These are phyloP conservation scores for Fraxinus sp. DNA, from an alignment of 305 asterid species.

Conservation along the genomic window DNA sequence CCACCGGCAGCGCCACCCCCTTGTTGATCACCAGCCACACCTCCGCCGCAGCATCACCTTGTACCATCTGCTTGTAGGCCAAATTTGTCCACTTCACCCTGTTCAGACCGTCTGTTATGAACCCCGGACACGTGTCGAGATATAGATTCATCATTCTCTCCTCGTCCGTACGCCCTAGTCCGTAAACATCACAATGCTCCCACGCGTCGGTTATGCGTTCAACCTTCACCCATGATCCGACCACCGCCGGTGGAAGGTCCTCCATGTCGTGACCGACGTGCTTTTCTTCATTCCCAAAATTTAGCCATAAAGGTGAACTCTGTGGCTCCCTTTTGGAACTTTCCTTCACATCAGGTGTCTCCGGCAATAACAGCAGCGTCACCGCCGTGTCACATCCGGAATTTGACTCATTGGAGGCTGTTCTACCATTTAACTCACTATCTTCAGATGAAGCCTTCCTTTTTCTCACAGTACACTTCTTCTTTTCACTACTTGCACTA, in stretches of 20 bases:
- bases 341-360: constrained; percentile 36
- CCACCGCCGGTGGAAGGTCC: neutral
- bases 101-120: constrained; percentile 44
- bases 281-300: constrained; percentile 26
- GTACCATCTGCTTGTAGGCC: constrained; percentile 43
- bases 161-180: constrained; percentile 41
- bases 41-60: constrained; percentile 22
- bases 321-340: constrained; percentile 11
- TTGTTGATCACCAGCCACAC: constrained; percentile 43
- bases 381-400: constrained; percentile 32
- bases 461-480: constrained; percentile 16
- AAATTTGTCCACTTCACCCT: constrained; percentile 51
- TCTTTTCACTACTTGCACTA: neutral
- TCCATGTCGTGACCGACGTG: constrained; percentile 14
- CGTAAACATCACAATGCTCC: constrained; percentile 30
- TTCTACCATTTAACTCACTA: constrained; percentile 6
- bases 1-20: constrained; percentile 35
- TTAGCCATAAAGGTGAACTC: constrained; percentile 35
- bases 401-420: constrained; percentile 30
- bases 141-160: constrained; percentile 40
- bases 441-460: constrained; percentile 33
- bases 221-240: constrained; percentile 41
- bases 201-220: constrained; percentile 38
- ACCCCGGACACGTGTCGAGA: constrained; percentile 58
- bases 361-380: constrained; percentile 55